phyloP scores from a whole-genome alignment of 2,329 filamentous ascomycete genomes.

The Penicillium verrucosum region DNA sequence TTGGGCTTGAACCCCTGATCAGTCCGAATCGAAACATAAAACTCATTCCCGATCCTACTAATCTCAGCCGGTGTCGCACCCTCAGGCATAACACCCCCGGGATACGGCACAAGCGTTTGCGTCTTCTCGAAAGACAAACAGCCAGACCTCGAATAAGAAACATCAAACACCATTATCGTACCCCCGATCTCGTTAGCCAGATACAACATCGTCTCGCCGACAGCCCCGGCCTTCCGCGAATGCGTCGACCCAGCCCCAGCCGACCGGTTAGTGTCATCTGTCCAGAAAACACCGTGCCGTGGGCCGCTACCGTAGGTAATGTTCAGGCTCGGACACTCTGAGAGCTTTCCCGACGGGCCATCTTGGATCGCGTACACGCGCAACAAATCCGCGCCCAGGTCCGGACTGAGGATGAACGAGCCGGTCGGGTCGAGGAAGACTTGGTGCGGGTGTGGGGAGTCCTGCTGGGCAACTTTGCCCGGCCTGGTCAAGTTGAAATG shows the following conservation, averaged over 20 bases:
- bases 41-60: slow-evolving; percentile 14
- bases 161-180: slow-evolving; percentile 49
- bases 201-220: slow-evolving; percentile 30
- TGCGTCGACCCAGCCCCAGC: slow-evolving; percentile 1
- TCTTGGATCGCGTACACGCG: slow-evolving; percentile 56
- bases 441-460: slow-evolving; percentile 61
- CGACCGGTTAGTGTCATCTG: slow-evolving; percentile 7
- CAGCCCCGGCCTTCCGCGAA: slow-evolving; percentile 12
- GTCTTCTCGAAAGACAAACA: slow-evolving; percentile 28
- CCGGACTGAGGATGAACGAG: slow-evolving; percentile 61
- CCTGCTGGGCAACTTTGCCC: slow-evolving; percentile 49
- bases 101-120: slow-evolving; percentile 28
- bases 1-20: slow-evolving; percentile 28
- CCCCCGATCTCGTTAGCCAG: slow-evolving; percentile 60
- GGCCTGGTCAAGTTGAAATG: slow-evolving; percentile 38
- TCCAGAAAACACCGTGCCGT: slow-evolving; percentile 61
- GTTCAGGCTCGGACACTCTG: slow-evolving; percentile 43
- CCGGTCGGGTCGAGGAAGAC: slow-evolving; percentile 64
- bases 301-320: slow-evolving; percentile 58
- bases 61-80: slow-evolving; percentile 31
- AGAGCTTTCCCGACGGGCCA: slow-evolving; percentile 42
- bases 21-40: slow-evolving; percentile 35
- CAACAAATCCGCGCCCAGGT: slow-evolving; percentile 63
- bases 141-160: slow-evolving; percentile 27
- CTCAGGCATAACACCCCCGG: slow-evolving; percentile 24